These are phyloP conservation scores for Apophysomyces trapeziformis DNA, from an alignment of 371 early-diverging fungal genomes.

Conservation along the genomic window DNA sequence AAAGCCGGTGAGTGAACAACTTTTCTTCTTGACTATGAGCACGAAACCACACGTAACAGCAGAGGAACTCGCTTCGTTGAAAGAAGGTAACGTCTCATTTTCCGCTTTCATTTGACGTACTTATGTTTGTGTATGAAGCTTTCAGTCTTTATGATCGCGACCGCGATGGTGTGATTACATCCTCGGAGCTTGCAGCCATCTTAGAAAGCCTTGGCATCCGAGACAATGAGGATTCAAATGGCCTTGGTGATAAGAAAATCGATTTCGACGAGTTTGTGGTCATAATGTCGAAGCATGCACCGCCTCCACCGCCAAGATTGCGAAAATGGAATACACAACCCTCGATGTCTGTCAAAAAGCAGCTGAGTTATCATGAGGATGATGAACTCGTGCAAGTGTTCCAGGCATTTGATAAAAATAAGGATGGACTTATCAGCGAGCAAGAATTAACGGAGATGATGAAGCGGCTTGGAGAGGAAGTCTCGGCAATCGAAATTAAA, in stretches of 20 bases:
- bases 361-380: slow-evolving; percentile 40
- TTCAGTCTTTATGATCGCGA: slow-evolving; percentile 73
- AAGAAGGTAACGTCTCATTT: slow-evolving; percentile 6
- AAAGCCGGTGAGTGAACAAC: too few species aligned
- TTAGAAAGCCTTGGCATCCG: slow-evolving; percentile 68
- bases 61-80: slow-evolving; percentile 16
- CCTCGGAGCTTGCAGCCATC: slow-evolving; percentile 64
- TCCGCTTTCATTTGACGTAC: slow-evolving; percentile 23
- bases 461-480: slow-evolving; percentile 64
- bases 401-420: slow-evolving; percentile 70
- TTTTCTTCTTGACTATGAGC: background rate
- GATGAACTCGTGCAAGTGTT: slow-evolving; percentile 71
- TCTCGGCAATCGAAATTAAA: slow-evolving; percentile 71
- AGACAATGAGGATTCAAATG: slow-evolving; percentile 54
- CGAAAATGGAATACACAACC: slow-evolving; percentile 13
- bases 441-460: slow-evolving; percentile 71
- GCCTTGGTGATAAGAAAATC: slow-evolving; percentile 46
- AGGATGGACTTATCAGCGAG: slow-evolving; percentile 67
- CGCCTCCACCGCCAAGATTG: slow-evolving; percentile 26
- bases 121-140: slow-evolving; percentile 22
- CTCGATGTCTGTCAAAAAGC: slow-evolving; percentile 15
- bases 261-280: slow-evolving; percentile 71
- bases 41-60: slow-evolving; percentile 8
- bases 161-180: slow-evolving; percentile 56
- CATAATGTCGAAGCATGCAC: slow-evolving; percentile 64